Evolutionary conservation across 371 early-diverging fungal species (phyloP).

Genomic region (Rhizopus arrhizus): DNA sequence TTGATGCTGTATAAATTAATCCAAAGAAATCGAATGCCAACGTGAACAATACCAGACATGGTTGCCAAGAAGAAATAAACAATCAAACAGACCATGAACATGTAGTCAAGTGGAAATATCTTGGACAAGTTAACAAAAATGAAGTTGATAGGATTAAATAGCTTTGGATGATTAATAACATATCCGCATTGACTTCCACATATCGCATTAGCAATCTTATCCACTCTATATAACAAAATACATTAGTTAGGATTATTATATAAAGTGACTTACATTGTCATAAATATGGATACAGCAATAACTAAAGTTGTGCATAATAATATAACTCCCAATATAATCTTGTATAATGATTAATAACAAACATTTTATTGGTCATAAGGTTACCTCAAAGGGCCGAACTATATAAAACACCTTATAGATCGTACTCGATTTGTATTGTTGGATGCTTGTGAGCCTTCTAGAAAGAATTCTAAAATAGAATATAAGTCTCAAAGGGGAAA

Average conservation of each 20-base stretch:
- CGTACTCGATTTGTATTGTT: constrained; percentile 35
- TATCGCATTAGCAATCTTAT: constrained; percentile 58
- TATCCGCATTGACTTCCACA: constrained; percentile 73
- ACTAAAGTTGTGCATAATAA: constrained; percentile 37
- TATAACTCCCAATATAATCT: constrained; percentile 43
- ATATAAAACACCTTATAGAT: constrained; percentile 30
- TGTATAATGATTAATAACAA: constrained; percentile 12
- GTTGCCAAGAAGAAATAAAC: constrained; percentile 66
- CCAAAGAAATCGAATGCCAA: constrained; percentile 71
- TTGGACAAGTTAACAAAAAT: constrained; percentile 59
- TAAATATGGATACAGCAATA: constrained; percentile 51
- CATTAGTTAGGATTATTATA: not conserved
- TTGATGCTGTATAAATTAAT: constrained; percentile 57
- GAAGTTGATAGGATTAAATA: constrained; percentile 67
- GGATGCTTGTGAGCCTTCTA: constrained; percentile 34
- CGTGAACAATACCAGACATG: constrained; percentile 57
- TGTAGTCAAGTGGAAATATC: constrained; percentile 64
- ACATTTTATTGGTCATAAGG: no score
- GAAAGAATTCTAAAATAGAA: constrained; percentile 32
- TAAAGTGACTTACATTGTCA: constrained; percentile 52
- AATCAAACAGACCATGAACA: constrained; percentile 64
- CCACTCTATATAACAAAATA: constrained; percentile 29
- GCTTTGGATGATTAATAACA: constrained; percentile 56
- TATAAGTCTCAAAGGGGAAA: not conserved
- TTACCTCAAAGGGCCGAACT: constrained; percentile 51